Evolutionary conservation across 805 yeast genomes (phyloP).

Genomic region (Yarrowia bubula): DNA sequence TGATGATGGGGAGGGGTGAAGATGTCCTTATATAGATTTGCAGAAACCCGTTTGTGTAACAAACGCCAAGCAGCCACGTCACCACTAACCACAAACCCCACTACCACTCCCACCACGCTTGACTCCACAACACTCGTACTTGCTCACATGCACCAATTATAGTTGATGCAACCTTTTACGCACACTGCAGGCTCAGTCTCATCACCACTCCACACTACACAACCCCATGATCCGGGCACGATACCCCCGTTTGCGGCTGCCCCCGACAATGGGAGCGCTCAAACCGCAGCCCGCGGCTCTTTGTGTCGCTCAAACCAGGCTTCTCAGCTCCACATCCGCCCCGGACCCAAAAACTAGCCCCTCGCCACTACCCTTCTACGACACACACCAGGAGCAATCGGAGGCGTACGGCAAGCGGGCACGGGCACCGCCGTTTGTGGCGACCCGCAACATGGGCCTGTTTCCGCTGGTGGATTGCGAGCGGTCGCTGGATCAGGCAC

Average conservation of each 20-base stretch:
- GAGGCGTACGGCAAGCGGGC: conserved; percentile 19
- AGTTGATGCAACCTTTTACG: background rate
- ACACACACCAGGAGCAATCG: conserved; percentile 11
- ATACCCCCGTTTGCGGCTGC: too few relatives aligned
- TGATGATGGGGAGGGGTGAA: too few relatives aligned
- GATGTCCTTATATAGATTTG: too few relatives aligned
- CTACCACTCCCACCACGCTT: too few relatives aligned
- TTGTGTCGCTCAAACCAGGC: background rate
- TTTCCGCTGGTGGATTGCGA: conserved; percentile 24
- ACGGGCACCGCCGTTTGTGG: conserved; percentile 1
- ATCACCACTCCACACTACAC: too few relatives aligned
- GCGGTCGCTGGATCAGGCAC: conserved; percentile 23
- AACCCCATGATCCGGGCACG: too few relatives aligned
- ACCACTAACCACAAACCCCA: too few relatives aligned
- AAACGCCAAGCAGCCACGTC: too few relatives aligned
- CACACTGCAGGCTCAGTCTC: too few relatives aligned
- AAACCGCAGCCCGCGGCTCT: background rate
- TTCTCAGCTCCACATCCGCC: background rate
- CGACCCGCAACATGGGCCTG: conserved; percentile 5
- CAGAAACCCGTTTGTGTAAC: too few relatives aligned
- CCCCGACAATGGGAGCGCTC: too few relatives aligned
- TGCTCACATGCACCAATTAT: background rate
- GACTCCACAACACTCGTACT: too few relatives aligned
- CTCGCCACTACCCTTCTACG: conserved; percentile 4
- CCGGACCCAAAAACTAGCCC: background rate